Evolutionary conservation across 169 alveolate species (phyloP).

Genomic region (Fabrea salina): DNA sequence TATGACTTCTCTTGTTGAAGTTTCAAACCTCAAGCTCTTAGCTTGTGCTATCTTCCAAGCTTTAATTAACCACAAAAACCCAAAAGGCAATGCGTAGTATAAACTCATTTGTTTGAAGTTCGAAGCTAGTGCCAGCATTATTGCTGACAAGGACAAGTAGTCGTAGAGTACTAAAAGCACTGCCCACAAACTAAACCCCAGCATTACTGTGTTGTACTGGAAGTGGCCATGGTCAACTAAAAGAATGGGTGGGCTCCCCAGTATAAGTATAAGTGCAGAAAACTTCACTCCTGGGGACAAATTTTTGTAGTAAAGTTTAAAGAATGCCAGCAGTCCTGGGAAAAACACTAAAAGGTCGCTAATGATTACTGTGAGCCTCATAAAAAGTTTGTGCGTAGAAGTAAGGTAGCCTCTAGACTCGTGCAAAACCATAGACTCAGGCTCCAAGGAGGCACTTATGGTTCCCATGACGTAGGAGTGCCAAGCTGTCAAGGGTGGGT

Average conservation of each 20-base stretch:
- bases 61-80: conserved; percentile 34
- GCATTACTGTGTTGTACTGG: conserved; percentile 84
- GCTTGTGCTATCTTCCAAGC: background rate
- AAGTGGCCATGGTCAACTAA: conserved; percentile 91
- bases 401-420: conserved; percentile 81
- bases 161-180: conserved; percentile 52
- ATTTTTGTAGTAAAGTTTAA: conserved; percentile 26
- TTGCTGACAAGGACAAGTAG: conserved; percentile 50
- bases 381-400: conserved; percentile 64
- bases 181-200: conserved; percentile 84
- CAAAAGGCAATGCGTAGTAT: conserved; percentile 83
- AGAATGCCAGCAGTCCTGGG: conserved; percentile 20
- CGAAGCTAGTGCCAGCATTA: conserved; percentile 66
- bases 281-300: conserved; percentile 25
- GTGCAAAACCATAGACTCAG: conserved; percentile 67
- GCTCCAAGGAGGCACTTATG: conserved; percentile 49
- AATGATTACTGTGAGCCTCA: conserved; percentile 84
- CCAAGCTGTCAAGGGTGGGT: conserved; percentile 92
- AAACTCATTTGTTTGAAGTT: conserved; percentile 87
- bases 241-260: conserved; percentile 69
- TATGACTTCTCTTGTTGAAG: background rate
- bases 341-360: conserved; percentile 68
- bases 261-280: conserved; percentile 38
- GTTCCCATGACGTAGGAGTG: conserved; percentile 72
- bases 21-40: background rate